Evolutionary conservation across 768 basidiomycete species (phyloP).

Genomic region (Macrolepiota albuminosa): DNA sequence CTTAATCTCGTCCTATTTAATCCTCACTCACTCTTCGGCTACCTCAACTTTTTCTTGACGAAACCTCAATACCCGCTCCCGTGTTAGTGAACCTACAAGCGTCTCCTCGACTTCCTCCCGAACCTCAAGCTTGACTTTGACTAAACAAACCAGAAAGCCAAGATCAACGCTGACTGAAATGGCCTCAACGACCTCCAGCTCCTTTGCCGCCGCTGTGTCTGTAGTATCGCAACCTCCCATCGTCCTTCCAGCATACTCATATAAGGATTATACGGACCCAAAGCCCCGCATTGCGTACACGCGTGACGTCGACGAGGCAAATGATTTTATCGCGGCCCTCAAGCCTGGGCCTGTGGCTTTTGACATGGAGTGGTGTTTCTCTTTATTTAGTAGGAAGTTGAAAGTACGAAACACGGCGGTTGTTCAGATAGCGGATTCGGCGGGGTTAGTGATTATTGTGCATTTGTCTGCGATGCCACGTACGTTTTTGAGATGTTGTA

Average conservation of each 20-base stretch:
- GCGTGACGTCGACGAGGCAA: conserved; percentile 23
- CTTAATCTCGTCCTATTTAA: neutral
- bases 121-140: neutral
- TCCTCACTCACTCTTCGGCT: neutral
- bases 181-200: neutral
- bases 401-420: conserved; percentile 23
- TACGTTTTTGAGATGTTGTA: conserved; percentile 11
- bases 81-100: neutral
- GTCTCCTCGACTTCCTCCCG: neutral
- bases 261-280: conserved; percentile 22
- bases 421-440: conserved; percentile 27
- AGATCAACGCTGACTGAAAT: neutral
- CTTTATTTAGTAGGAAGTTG: neutral
- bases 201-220: neutral
- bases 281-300: conserved; percentile 23
- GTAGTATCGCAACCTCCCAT: neutral
- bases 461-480: conserved; percentile 26
- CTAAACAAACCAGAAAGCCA: neutral
- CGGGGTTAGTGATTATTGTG: conserved; percentile 26
- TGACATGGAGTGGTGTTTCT: conserved; percentile 30
- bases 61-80: neutral
- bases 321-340: conserved; percentile 25
- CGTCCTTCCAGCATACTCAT: conserved; percentile 23
- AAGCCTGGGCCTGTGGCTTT: conserved; percentile 26
- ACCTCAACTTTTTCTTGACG: conserved; percentile 1